phyloP scores from a whole-genome alignment of 2,329 filamentous ascomycete species.

The Aureobasidium sp. region DNA sequence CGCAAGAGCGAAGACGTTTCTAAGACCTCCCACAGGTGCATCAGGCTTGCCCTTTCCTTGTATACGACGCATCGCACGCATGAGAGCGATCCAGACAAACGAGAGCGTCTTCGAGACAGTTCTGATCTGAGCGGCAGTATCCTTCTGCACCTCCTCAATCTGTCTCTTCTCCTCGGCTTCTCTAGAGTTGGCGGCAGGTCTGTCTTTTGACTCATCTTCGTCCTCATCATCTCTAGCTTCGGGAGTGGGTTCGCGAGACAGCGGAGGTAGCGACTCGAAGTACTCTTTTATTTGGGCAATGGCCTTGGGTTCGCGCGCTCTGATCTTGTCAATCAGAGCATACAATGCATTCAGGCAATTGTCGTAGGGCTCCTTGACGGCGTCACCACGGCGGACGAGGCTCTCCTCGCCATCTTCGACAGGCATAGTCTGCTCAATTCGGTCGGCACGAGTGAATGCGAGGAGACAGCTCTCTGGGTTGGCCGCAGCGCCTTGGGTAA shows the following conservation, averaged over 20 bases:
- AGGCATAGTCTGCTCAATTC: slow-evolving; percentile 70
- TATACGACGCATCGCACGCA: slow-evolving; percentile 86
- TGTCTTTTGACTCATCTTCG: slow-evolving; percentile 39
- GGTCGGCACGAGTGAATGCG: slow-evolving; percentile 81
- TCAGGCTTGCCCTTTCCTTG: slow-evolving; percentile 64
- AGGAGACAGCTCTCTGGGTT: slow-evolving; percentile 92
- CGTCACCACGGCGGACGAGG: slow-evolving; percentile 56
- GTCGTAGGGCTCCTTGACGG: slow-evolving; percentile 77
- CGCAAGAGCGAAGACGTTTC: slow-evolving; percentile 84
- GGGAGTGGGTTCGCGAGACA: slow-evolving; percentile 30
- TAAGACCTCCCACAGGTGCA: slow-evolving; percentile 60
- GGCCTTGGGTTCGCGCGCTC: slow-evolving; percentile 57
- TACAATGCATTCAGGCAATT: slow-evolving; percentile 82
- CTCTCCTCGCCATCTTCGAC: slow-evolving; percentile 63
- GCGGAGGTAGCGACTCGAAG: slow-evolving; percentile 39
- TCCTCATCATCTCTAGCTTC: slow-evolving; percentile 47
- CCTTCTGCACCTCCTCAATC: slow-evolving; percentile 53
- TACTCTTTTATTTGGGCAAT: slow-evolving; percentile 49
- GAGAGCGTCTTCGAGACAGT: slow-evolving; percentile 79
- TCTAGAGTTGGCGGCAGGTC: slow-evolving; percentile 30
- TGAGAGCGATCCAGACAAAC: slow-evolving; percentile 89
- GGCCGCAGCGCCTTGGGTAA: slow-evolving; percentile 73
- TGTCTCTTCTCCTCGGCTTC: slow-evolving; percentile 48
- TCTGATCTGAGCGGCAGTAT: slow-evolving; percentile 64
- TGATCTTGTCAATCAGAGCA: slow-evolving; percentile 66